These are phyloP conservation scores for Gloeostereum incarnatum DNA, from an alignment of 768 basidiomycete species.

Conservation along the genomic window DNA sequence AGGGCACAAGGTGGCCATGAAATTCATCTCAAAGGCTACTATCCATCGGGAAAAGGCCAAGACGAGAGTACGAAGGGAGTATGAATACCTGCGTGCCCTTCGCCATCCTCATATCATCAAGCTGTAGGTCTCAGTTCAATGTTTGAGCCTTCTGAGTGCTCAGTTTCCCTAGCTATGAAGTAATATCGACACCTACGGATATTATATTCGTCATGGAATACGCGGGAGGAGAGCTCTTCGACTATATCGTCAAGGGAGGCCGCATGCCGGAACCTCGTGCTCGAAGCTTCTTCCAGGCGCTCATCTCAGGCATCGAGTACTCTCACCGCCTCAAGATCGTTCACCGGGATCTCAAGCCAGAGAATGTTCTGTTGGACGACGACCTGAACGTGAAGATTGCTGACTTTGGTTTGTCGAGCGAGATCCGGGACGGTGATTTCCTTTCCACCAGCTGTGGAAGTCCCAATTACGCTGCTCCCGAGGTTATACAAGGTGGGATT, in stretches of 20 bases:
- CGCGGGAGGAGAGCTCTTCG: slow-evolving; percentile 94
- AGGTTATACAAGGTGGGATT: slow-evolving; percentile 90
- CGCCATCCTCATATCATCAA: slow-evolving; percentile 98
- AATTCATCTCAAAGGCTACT: slow-evolving; percentile 91
- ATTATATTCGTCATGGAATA: slow-evolving; percentile 99
- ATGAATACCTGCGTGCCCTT: slow-evolving; percentile 92
- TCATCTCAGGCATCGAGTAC: slow-evolving; percentile 96
- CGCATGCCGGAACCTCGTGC: slow-evolving; percentile 84
- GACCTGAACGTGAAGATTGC: slow-evolving; percentile 93
- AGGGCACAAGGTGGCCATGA: slow-evolving; percentile 95
- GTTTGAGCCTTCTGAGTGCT: slow-evolving; percentile 7
- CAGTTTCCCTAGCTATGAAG: slow-evolving; percentile 51
- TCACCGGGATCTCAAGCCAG: slow-evolving; percentile 96
- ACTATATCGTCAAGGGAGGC: slow-evolving; percentile 88
- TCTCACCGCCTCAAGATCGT: slow-evolving; percentile 96
- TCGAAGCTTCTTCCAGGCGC: slow-evolving; percentile 94
- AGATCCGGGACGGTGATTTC: slow-evolving; percentile 95
- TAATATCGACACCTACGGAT: slow-evolving; percentile 88
- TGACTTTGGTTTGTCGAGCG: slow-evolving; percentile 96
- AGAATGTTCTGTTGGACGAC: slow-evolving; percentile 85
- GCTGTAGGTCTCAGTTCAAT: slow-evolving; percentile 45
- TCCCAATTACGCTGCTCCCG: slow-evolving; percentile 98
- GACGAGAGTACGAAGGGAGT: slow-evolving; percentile 87
- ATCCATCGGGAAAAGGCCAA: slow-evolving; percentile 90
- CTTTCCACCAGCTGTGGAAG: slow-evolving; percentile 96